Evolutionary conservation across 1,284 basidiomycete genomes (phyloP).

Genomic region (Sanghuangporus sanghuang): DNA sequence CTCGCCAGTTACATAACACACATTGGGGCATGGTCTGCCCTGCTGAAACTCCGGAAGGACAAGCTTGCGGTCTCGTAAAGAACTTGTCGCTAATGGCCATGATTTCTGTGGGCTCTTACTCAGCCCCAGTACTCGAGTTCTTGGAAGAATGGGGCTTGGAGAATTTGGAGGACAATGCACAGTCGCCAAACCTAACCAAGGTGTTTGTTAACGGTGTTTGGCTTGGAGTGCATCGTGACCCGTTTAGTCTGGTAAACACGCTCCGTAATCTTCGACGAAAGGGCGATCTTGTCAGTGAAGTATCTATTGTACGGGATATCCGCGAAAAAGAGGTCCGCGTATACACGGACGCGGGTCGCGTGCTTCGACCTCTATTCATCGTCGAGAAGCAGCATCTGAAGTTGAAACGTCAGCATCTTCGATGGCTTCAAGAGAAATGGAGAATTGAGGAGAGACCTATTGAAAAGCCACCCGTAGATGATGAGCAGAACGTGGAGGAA

Average conservation of each 20-base stretch:
- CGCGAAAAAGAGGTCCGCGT: constrained; percentile 92
- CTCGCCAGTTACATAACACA: constrained; percentile 98
- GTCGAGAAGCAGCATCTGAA: constrained; percentile 88
- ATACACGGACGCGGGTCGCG: constrained; percentile 95
- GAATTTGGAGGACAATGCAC: constrained; percentile 85
- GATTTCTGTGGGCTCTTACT: constrained; percentile 96
- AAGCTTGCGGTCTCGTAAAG: constrained; percentile 98
- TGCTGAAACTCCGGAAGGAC: constrained; percentile 98
- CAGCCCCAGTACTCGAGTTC: constrained; percentile 97
- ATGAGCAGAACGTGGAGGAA: not conserved
- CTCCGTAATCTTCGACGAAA: constrained; percentile 90
- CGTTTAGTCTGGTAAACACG: constrained; percentile 88
- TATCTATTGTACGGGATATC: constrained; percentile 96
- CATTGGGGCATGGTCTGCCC: constrained; percentile 99
- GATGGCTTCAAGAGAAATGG: constrained; percentile 57
- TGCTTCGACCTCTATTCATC: constrained; percentile 95
- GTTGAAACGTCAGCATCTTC: constrained; percentile 82
- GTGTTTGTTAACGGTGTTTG: constrained; percentile 99
- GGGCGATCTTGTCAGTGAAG: constrained; percentile 94
- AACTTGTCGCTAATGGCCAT: constrained; percentile 97
- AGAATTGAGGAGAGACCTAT: constrained; percentile 15
- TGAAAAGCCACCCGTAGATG: not conserved
- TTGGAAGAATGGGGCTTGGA: constrained; percentile 98
- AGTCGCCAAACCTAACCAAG: constrained; percentile 85
- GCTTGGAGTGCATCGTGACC: constrained; percentile 99